Evolutionary conservation across 345 rosid species (phyloP).

Genomic region (Theobroma cacao): DNA sequence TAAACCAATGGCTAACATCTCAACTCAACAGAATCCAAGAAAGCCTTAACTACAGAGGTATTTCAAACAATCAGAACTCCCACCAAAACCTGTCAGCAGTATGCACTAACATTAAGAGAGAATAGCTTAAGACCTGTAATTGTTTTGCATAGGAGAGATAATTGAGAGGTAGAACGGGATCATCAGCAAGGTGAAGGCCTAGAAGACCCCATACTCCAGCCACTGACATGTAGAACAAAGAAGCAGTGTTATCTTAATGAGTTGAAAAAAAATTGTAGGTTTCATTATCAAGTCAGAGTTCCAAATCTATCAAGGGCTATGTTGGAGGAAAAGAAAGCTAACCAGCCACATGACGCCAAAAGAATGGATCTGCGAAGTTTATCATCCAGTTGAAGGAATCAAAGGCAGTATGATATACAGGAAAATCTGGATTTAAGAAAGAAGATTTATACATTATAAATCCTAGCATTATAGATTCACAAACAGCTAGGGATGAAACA

Average conservation of each 20-base stretch:
- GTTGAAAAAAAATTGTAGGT: neutral
- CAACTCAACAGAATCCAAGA: neutral
- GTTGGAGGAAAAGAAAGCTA: slow-evolving; percentile 19
- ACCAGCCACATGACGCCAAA: slow-evolving; percentile 92
- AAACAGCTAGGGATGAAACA: neutral
- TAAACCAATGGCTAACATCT: neutral
- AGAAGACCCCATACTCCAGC: slow-evolving; percentile 89
- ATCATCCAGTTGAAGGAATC: slow-evolving; percentile 87
- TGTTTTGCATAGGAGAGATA: slow-evolving; percentile 69
- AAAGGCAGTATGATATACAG: slow-evolving; percentile 91
- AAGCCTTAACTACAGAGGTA: neutral
- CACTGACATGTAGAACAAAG: slow-evolving; percentile 42
- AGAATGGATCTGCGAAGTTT: slow-evolving; percentile 60
- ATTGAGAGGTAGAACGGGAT: slow-evolving; percentile 67
- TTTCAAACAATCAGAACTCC: neutral
- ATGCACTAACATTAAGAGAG: neutral
- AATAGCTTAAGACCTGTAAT: slow-evolving; percentile 41
- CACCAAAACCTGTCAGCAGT: neutral
- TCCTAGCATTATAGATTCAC: neutral
- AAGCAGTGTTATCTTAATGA: neutral
- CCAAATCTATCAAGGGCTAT: neutral
- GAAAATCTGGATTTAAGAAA: slow-evolving; percentile 56
- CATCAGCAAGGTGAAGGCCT: slow-evolving; percentile 78
- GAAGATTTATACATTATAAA: neutral
- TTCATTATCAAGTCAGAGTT: neutral